Evolutionary conservation across 2,329 filamentous ascomycete species (phyloP).

Genomic region (Metarhizium robertsii): DNA sequence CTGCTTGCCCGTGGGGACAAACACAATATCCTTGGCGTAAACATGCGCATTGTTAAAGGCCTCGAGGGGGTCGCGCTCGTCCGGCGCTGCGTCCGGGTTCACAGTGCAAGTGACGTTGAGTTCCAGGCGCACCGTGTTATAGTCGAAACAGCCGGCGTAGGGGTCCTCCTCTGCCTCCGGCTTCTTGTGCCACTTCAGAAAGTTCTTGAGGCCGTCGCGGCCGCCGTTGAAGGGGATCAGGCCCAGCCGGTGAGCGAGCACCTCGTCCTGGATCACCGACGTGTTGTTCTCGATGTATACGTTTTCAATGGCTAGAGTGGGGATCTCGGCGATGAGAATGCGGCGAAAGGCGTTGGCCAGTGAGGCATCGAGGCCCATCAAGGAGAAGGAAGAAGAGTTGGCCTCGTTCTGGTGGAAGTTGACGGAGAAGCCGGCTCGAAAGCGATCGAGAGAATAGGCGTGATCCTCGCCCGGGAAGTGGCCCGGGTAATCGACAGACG

Average conservation of each 20-base stretch:
- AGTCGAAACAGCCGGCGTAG: conserved; percentile 57
- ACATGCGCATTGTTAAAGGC: conserved; percentile 80
- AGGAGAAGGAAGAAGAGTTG: conserved; percentile 76
- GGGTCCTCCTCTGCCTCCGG: conserved; percentile 52
- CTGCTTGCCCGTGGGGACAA: conserved; percentile 68
- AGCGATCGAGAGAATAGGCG: conserved; percentile 66
- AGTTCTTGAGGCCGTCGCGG: conserved; percentile 63
- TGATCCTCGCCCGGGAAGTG: conserved; percentile 86
- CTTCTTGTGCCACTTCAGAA: conserved; percentile 75
- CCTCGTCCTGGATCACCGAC: conserved; percentile 95
- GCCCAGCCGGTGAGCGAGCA: conserved; percentile 81
- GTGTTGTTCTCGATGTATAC: conserved; percentile 96
- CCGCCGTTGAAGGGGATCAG: conserved; percentile 82
- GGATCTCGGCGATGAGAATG: conserved; percentile 89
- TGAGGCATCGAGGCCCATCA: conserved; percentile 83
- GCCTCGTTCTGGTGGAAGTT: conserved; percentile 76
- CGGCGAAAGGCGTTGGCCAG: conserved; percentile 96
- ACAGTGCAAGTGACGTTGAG: conserved; percentile 73
- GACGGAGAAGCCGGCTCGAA: conserved; percentile 61
- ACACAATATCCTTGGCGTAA: conserved; percentile 70
- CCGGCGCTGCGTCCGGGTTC: conserved; percentile 60
- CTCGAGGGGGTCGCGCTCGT: conserved; percentile 72
- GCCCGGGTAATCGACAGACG: conserved; percentile 84
- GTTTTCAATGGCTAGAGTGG: conserved; percentile 86
- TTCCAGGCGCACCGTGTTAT: conserved; percentile 76